phyloP scores from a whole-genome alignment of 2,329 filamentous ascomycete genomes.

The Ophiostoma montium region DNA sequence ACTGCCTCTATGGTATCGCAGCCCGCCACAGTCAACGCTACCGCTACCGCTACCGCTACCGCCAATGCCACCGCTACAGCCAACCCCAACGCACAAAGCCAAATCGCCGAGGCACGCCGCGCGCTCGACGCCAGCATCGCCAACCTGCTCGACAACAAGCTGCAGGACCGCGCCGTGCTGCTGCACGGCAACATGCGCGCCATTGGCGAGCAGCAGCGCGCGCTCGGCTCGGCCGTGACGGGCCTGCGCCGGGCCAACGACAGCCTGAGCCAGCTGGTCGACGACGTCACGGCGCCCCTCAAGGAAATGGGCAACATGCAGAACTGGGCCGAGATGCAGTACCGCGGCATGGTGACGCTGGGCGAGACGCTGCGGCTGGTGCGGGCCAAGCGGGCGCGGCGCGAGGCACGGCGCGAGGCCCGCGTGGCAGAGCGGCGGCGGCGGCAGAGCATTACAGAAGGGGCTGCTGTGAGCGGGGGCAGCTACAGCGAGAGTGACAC shows the following conservation, averaged over 20 bases:
- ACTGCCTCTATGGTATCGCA: not conserved
- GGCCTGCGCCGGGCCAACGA: slow-evolving; percentile 49
- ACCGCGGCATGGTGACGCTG: slow-evolving; percentile 48
- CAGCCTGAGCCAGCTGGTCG: slow-evolving; percentile 49
- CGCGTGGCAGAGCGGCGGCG: slow-evolving; percentile 5
- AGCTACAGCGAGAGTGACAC: slow-evolving; percentile 5
- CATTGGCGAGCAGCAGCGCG: slow-evolving; percentile 52
- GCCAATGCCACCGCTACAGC: too few species aligned
- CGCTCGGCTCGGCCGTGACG: slow-evolving; percentile 45
- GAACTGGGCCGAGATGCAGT: slow-evolving; percentile 77
- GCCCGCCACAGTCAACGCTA: too few species aligned
- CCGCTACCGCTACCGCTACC: not conserved
- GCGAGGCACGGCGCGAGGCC: slow-evolving; percentile 1
- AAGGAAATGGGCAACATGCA: slow-evolving; percentile 74
- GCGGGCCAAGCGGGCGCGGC: slow-evolving; percentile 17
- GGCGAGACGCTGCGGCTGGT: slow-evolving; percentile 51
- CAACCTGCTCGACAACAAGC: slow-evolving; percentile 54
- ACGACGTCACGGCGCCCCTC: slow-evolving; percentile 46
- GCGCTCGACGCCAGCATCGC: slow-evolving; percentile 50
- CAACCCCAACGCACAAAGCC: slow-evolving; percentile 24
- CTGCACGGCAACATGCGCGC: slow-evolving; percentile 55
- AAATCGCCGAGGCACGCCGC: slow-evolving; percentile 41
- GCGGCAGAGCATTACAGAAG: not conserved
- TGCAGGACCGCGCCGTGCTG: slow-evolving; percentile 51
- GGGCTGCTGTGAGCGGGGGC: not conserved